Percentiles rank a stretch among this genome's conserved stretches.
Evolutionary conservation across 495 filamentous ascomycete species (phyloP).

Genomic region (Cladorrhinum samala): DNA sequence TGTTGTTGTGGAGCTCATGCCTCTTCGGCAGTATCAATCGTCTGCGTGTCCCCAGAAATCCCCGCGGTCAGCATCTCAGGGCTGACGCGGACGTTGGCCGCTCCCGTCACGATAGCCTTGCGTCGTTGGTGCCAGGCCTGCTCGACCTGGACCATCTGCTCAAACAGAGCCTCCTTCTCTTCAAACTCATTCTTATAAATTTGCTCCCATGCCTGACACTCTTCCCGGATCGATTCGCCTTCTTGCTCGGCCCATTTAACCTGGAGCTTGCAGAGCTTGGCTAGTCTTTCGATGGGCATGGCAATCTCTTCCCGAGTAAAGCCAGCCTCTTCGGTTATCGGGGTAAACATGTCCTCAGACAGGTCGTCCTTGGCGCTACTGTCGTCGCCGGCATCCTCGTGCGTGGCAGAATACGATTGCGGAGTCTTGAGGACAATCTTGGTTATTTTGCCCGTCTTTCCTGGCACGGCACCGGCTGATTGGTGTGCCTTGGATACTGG

Average conservation of each 20-base stretch:
- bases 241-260: constrained; percentile 78
- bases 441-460: constrained; percentile 53
- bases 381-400: constrained; percentile 49
- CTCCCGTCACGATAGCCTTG: constrained; percentile 33
- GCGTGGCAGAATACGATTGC: constrained; percentile 49
- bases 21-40: no score
- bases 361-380: constrained; percentile 44
- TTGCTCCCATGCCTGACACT: constrained; percentile 60
- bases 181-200: constrained; percentile 71
- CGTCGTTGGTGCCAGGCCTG: constrained; percentile 42
- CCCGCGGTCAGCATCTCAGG: background rate
- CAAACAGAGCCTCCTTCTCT: constrained; percentile 66
- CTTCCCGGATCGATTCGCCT: constrained; percentile 50
- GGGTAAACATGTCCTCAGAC: constrained; percentile 39
- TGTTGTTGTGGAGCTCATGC: no score
- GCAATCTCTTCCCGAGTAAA: constrained; percentile 69
- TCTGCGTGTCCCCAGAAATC: background rate
- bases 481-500: constrained; percentile 74
- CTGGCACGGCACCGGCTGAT: constrained; percentile 33
- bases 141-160: constrained; percentile 50
- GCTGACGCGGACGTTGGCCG: constrained; percentile 25
- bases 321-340: constrained; percentile 51
- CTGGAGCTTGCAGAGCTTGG: constrained; percentile 67
- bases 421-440: constrained; percentile 57
- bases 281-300: constrained; percentile 63